Evolutionary conservation across 2,329 filamentous ascomycete genomes (phyloP).

Genomic region (Microdochium bolleyi): DNA sequence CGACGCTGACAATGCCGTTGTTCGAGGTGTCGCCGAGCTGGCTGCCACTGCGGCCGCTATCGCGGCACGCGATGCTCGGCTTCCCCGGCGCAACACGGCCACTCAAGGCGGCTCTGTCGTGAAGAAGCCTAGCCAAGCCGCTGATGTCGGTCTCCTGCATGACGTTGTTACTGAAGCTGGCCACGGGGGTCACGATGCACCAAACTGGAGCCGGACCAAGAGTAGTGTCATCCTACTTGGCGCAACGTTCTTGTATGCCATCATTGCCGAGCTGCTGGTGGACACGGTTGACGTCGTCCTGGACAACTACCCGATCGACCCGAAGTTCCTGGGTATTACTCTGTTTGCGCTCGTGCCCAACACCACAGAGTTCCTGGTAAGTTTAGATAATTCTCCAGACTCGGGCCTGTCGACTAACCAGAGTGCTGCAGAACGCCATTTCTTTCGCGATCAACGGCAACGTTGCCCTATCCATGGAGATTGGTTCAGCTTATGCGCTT

Average conservation of each 20-base stretch:
- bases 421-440: constrained; percentile 69
- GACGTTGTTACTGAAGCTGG: constrained; percentile 31
- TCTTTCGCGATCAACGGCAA: constrained; percentile 99
- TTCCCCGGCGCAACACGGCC: constrained; percentile 28
- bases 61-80: constrained; percentile 67
- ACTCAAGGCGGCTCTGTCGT: constrained; percentile 13
- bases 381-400: constrained; percentile 18
- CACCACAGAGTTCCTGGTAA: constrained; percentile 91
- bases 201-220: constrained; percentile 92
- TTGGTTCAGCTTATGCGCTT: constrained; percentile 91
- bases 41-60: constrained; percentile 85
- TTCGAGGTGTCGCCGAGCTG: constrained; percentile 86
- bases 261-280: constrained; percentile 94
- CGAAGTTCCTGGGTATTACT: constrained; percentile 96
- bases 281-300: constrained; percentile 96
- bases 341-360: constrained; percentile 95
- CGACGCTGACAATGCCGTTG: constrained; percentile 68
- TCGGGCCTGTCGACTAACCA: constrained; percentile 3
- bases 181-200: constrained; percentile 86
- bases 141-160: constrained; percentile 11
- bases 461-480: constrained; percentile 97
- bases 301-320: constrained; percentile 82
- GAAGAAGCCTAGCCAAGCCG: constrained; percentile 4
- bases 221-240: constrained; percentile 82
- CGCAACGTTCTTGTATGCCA: constrained; percentile 87